Conservation (phyloP, 169 alveolate genomes). For the Ichthyophthirius multifiliis region DNA sequence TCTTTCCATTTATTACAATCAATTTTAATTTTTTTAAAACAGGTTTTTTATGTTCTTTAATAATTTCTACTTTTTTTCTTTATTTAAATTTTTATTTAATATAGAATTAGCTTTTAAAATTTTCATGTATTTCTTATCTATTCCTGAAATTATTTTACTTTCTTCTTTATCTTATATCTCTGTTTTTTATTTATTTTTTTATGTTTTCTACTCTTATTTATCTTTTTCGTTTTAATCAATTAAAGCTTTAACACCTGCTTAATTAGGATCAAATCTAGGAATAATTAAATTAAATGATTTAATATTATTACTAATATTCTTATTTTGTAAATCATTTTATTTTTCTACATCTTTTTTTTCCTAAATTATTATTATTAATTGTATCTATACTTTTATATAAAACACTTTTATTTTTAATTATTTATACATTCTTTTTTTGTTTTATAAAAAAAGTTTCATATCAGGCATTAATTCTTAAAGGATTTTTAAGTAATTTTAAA, state of each 20-base stretch:
- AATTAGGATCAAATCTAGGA: constrained; percentile 1
- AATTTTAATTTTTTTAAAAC: not conserved
- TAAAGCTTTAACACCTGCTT: not conserved
- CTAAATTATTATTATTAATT: not conserved
- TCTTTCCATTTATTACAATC: not conserved
- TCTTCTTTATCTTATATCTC: not conserved
- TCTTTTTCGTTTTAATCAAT: not conserved
- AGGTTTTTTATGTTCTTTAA: not conserved
- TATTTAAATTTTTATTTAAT: not conserved
- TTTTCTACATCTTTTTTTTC: not conserved
- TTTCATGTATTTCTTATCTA: not conserved
- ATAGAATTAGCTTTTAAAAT: not conserved
- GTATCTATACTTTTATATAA: not conserved
- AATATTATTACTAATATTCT: not conserved
- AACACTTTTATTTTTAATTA: not conserved
- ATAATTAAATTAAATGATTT: not conserved
- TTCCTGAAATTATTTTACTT: not conserved
- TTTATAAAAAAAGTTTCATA: constrained; percentile 9
- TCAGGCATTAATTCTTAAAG: constrained; percentile 27
- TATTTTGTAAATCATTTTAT: not conserved
- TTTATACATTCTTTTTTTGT: constrained; percentile 14
- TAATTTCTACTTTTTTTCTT: not conserved
- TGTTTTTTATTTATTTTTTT: not conserved
- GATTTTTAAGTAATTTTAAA: constrained; percentile 3
- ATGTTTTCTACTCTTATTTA: not conserved